Evolutionary conservation across 495 filamentous ascomycete species (phyloP), one percentile per base, ranked within the genome.

Genomic region (Xylaria venustula): DNA sequence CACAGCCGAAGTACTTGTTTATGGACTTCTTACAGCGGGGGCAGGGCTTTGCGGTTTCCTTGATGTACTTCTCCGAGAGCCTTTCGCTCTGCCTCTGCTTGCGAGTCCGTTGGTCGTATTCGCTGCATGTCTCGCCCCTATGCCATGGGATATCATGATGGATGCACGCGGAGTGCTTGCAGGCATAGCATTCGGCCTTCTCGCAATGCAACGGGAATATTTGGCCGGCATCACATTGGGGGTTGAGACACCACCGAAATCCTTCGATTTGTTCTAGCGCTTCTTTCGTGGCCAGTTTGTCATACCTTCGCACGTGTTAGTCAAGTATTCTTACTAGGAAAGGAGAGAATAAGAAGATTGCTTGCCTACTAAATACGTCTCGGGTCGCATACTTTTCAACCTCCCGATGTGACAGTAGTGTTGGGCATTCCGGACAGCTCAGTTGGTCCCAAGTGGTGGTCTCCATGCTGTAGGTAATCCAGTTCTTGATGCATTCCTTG

Each of bases 111-210:
- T 48, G 44, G 20, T 83, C 79, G 54, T 79, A 81, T 23, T 81
- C 69, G 6, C 76, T 75, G 65, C 82, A 84, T 0, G 78, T 79
- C 58, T 76, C 67, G 7, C 75, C 77, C 22, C 67, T 67, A 49
- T 84, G 82, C 79, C 79, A 81, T 2, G 73, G 72, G 3, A 79
- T 64, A 22, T 73, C 68, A 62, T 84, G 81, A 6, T 58, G 65
- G 22, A 77, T 67, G 51, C 80, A 84, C 37, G 75, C 69, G 8
- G 62, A 56, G 30, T 62, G 62, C 7, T 58, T 63, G 47, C 81
- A 83, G 0, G 62, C 71, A 7, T 68, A 28, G 51, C 78, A 82
- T 26, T 72, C 68, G 55, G 78, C 79, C 44, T 67, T 71, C 0
- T 73, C 60, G 58, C 77, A 77, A 0, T 58, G 64, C 2, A 36